Base-by-base conservation (phyloP, 164 flowering plant genomes). In the Magnolia changhungtana region DNA sequence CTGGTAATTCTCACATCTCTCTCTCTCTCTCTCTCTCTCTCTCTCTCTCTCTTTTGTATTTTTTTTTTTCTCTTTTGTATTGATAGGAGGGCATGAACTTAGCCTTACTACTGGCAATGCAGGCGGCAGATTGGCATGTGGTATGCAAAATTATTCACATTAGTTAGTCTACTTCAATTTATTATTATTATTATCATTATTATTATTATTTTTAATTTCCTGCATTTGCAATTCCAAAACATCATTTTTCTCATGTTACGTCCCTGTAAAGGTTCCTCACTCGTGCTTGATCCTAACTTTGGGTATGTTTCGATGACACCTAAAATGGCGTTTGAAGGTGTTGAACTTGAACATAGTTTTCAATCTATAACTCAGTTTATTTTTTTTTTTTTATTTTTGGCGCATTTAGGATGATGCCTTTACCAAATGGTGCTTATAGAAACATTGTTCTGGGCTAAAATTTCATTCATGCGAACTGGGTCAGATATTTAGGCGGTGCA, bases 41-140 rank as follows among this genome's bases (percentile, higher is more conserved):
- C 78, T 69, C 51, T 18, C 49, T 27, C 66, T 23, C 14, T 23
- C 52, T 71, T n/a, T n/a, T 27, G 2, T 27, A 1, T 27, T 4
- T 31, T 3, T 31, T 0, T 31, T 5, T 37, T 5, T 37, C 45
- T 37, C 45, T 37, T 75, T 7, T 77, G 70, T 49, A 63, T 71
- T 23, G 80, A 80, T 71, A 92, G 98, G 98, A 78, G 98, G 98
- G 24, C 96, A 93, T 84, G 98, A 95, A 80, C 98, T 95, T 63
- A 95, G 98, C 80, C 88, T 92, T 58, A 80, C 86, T 83, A 95
- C 98, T 27, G 96, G 98, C 31, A 95, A 95, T 87, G 98, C 98
- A 29, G 98, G 98, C 27, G 98, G 98, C 81, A 87, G 98, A 82
- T 83, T 95, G 88, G 98, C 98, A 65, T 95, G 98, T 80, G 98